phyloP scores from a whole-genome alignment of 768 basidiomycete species.

The Fistulinella prunicolor region DNA sequence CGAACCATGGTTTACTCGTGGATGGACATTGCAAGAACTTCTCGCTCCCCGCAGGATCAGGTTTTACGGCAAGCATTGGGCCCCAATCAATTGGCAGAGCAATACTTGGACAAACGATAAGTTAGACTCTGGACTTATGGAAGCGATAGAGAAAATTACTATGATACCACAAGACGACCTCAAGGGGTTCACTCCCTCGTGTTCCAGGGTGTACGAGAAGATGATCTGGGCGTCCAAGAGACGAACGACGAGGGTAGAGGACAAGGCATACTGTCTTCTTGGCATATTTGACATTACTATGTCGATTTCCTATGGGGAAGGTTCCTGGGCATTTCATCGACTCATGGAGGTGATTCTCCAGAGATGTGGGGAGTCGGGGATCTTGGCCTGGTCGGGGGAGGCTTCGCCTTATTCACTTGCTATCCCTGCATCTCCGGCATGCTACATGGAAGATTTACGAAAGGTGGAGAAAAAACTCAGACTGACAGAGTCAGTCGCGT shows the following conservation, averaged over 20 bases:
- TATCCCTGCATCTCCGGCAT: slow-evolving; percentile 14
- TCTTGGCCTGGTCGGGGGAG: slow-evolving; percentile 23
- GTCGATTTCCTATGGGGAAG: slow-evolving; percentile 15
- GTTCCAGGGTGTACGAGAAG: slow-evolving; percentile 10
- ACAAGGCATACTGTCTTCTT: slow-evolving; percentile 25
- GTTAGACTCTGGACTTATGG: not conserved
- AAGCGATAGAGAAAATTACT: slow-evolving; percentile 5
- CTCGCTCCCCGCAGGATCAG: slow-evolving; percentile 6
- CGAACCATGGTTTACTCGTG: slow-evolving; percentile 15
- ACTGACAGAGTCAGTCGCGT: too few relatives aligned
- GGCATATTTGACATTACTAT: slow-evolving; percentile 25
- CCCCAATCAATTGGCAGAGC: not conserved
- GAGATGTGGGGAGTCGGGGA: slow-evolving; percentile 22
- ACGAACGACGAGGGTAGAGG: slow-evolving; percentile 24
- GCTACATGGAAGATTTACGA: too few relatives aligned
- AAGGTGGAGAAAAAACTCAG: too few relatives aligned
- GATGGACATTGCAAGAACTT: too few relatives aligned
- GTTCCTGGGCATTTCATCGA: slow-evolving; percentile 24
- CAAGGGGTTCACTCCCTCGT: slow-evolving; percentile 9
- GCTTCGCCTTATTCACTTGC: slow-evolving; percentile 12
- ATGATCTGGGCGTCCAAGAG: slow-evolving; percentile 25
- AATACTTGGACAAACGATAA: slow-evolving; percentile 12
- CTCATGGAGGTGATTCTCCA: slow-evolving; percentile 24
- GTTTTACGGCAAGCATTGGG: slow-evolving; percentile 12
- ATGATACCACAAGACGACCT: slow-evolving; percentile 10